Conservation (phyloP, 306 rosid genomes). For the Prunus fruticosa region DNA sequence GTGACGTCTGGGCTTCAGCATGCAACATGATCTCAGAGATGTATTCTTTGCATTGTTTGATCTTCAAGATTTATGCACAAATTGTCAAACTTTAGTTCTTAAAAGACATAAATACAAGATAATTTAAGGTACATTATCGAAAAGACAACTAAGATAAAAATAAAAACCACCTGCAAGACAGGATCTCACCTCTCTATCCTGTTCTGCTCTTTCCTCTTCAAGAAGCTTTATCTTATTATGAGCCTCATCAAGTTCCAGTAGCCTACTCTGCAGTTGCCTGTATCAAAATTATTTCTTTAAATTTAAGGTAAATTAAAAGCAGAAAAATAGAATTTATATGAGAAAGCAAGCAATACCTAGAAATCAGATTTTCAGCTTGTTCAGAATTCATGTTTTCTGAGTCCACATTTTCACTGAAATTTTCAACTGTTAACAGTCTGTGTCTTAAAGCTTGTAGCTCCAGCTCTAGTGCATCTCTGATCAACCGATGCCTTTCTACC, state of each 20-base stretch:
- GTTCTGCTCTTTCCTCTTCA: constrained; percentile 73
- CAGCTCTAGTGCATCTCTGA: constrained; percentile 69
- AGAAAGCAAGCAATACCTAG: constrained; percentile 51
- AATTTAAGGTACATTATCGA: neutral
- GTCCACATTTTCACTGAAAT: constrained; percentile 43
- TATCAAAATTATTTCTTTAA: constrained; percentile 27
- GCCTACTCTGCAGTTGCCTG: constrained; percentile 46
- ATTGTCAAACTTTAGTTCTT: constrained; percentile 22
- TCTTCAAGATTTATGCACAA: constrained; percentile 42
- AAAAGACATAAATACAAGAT: neutral
- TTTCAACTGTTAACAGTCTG: constrained; percentile 62
- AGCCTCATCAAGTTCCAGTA: constrained; percentile 64
- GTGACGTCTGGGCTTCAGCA: constrained; percentile 89
- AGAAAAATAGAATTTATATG: constrained; percentile 9
- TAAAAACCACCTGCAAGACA: neutral
- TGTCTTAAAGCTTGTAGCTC: constrained; percentile 69
- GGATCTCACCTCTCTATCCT: constrained; percentile 63
- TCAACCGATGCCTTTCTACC: constrained; percentile 68
- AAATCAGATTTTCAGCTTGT: constrained; percentile 47
- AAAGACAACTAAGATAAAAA: neutral
- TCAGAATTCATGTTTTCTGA: constrained; percentile 36
- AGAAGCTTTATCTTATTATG: constrained; percentile 62
- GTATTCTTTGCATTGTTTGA: constrained; percentile 75
- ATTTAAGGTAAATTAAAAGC: constrained; percentile 8
- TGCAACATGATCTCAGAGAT: constrained; percentile 81